Conservation (phyloP, 768 basidiomycete genomes). For the Amanita inopinata region DNA sequence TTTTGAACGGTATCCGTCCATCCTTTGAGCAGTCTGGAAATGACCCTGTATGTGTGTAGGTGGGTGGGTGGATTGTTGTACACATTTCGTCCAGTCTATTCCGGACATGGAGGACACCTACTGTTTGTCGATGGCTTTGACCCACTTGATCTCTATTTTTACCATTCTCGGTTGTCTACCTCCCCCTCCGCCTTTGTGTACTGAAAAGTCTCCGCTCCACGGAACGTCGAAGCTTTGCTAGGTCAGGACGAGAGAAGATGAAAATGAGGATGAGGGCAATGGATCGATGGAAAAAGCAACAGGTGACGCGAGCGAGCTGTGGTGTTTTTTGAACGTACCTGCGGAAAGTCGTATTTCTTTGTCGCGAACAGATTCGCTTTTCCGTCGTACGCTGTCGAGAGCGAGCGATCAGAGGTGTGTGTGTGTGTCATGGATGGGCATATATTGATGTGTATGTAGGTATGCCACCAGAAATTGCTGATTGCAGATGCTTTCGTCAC, state of each 20-base stretch:
- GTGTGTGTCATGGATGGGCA: no score
- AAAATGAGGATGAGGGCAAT: neutral
- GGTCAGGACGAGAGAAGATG: no score
- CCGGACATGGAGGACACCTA: neutral
- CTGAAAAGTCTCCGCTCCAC: neutral
- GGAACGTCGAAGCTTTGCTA: constrained; percentile 9
- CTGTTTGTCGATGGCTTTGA: neutral
- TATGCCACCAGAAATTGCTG: no score
- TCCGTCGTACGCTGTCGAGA: constrained; percentile 9
- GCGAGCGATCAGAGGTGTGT: no score
- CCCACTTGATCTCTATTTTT: neutral
- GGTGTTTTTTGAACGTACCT: neutral
- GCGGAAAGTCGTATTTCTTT: neutral
- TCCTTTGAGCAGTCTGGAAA: neutral
- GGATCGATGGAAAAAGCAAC: neutral
- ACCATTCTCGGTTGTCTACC: neutral
- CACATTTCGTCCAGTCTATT: no score
- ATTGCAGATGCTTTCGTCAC: no score
- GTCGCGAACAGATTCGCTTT: constrained; percentile 5
- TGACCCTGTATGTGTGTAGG: no score
- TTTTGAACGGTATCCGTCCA: neutral
- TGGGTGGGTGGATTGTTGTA: no score
- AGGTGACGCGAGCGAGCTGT: neutral
- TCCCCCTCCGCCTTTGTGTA: no score
- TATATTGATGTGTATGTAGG: no score